phyloP scores from a whole-genome alignment of 2,329 filamentous ascomycete genomes.

The Thelonectria discophora region DNA sequence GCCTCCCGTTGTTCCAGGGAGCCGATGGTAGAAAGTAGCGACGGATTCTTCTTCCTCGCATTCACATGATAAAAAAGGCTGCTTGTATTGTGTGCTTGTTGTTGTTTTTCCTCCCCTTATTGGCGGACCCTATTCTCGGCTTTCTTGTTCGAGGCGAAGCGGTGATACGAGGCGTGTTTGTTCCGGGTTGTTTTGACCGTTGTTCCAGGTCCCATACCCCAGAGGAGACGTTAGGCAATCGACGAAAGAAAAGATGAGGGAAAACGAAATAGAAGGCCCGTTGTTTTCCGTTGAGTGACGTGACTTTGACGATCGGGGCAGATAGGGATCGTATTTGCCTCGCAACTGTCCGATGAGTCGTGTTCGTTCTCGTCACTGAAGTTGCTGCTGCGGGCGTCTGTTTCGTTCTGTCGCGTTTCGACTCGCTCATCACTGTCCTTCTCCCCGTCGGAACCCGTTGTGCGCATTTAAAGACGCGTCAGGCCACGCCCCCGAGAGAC shows the following conservation, averaged over 20 bases:
- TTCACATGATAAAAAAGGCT: not conserved
- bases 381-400: conserved; percentile 1
- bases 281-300: not conserved
- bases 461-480: conserved; percentile 36
- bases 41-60: not conserved
- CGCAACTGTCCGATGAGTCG: not conserved
- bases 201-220: not conserved
- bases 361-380: not conserved
- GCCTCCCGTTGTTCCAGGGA: conserved; percentile 25
- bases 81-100: not conserved
- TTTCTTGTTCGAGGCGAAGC: not conserved
- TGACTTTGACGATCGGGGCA: not conserved
- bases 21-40: not conserved
- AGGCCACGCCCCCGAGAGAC: conserved; percentile 48
- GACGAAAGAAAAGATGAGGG: not conserved
- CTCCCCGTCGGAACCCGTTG: conserved; percentile 7
- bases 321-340: not conserved
- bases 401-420: not conserved
- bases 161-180: conserved; percentile 1
- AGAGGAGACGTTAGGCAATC: no score
- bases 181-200: not conserved
- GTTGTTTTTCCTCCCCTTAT: not conserved
- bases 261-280: not conserved
- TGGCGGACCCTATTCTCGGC: not conserved
- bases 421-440: not conserved